A percentile compares a stretch with the other conserved stretches of the same genome.
These are phyloP conservation scores for Neofusicoccum laricinum DNA, from an alignment of 2,329 filamentous ascomycete genomes.

Conservation along the genomic window DNA sequence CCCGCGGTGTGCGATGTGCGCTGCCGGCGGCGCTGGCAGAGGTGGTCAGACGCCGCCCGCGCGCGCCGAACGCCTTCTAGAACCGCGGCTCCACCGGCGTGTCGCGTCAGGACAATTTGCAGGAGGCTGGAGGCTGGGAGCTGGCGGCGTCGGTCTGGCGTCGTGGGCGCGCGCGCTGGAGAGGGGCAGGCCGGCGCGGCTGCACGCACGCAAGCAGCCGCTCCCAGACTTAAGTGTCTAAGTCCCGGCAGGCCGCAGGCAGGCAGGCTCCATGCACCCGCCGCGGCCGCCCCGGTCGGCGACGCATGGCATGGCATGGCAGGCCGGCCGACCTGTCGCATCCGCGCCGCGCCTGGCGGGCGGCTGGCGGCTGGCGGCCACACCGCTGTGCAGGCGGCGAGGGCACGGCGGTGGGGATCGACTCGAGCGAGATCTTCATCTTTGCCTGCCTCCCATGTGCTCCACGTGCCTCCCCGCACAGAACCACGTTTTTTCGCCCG, in stretches of 20 bases:
- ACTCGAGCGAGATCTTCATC: conserved; percentile 15
- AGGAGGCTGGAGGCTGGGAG: not conserved
- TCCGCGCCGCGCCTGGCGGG: not conserved
- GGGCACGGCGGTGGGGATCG: conserved; percentile 13
- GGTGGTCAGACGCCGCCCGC: not conserved
- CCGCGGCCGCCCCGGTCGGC: not conserved
- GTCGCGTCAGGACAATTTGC: not conserved
- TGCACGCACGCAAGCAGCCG: conserved; percentile 1
- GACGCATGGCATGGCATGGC: not conserved
- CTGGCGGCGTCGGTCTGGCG: not conserved
- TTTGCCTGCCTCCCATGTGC: conserved; percentile 11
- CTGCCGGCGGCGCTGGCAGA: not conserved
- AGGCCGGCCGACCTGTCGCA: conserved; percentile 10
- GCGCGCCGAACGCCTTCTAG: not conserved
- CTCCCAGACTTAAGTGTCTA: conserved; percentile 1
- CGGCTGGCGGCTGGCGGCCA: not conserved
- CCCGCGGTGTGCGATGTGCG: not conserved
- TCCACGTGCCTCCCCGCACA: conserved; percentile 16
- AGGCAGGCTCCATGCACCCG: not conserved
- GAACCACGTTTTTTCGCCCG: conserved; percentile 15
- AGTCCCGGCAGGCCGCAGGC: not conserved
- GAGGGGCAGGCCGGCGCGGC: not conserved
- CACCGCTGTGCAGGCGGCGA: conserved; percentile 5
- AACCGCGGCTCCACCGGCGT: not conserved
- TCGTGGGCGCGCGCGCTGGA: not conserved